Base-by-base conservation (phyloP, 169 alveolate genomes). In the Theileria equi region DNA sequence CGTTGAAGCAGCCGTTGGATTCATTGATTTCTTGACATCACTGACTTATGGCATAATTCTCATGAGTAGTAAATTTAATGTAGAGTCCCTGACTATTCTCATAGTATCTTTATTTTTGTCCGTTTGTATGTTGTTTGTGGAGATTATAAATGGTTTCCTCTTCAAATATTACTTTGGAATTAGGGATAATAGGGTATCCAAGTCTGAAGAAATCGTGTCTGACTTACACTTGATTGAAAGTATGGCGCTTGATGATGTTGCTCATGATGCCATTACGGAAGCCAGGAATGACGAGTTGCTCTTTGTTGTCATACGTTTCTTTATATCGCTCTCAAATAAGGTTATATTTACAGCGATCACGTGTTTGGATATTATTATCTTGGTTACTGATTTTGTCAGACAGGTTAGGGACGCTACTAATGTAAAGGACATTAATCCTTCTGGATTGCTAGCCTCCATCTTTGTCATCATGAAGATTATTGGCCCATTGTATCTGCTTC, bases 171-270 rank as follows among this genome's bases (percentile, higher is more conserved):
- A 62, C 21, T 41, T 50, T 35, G 48, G 45, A 32, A 54, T 54
- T 21, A 73, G 63, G 71, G 83, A 73, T 43, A 43, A 61, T 41
- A 57, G 83, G 10, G 29, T 44, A 23, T 0, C 71, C 16, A 73
- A 73, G 45, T 41, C 72, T n/a, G 16, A 13, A 10, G 70, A 73
- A 17, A 48, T 73, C 35, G 16, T 73, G 8, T 28, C 73, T 2
- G 54, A 35, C 44, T 36, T 73, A 17, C 31, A 73, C 28, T n/a
- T 54, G 13, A 49, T 73, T 10, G 31, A 26, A 21, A 8, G 36
- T 0, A 50, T 64, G 59, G 57, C 65, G 16, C 44, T 63, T 7
- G 83, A 73, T 13, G 83, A 73, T 48, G 16, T 73, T 11, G 76
- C 73, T 7, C 54, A 73, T 52, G 58, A 73, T 57, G 53, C 55